A percentile compares a stretch with the other conserved stretches of the same genome.
Evolutionary conservation across 23 red algal species (phyloP).

Genomic region (Gracilaria gracilis): DNA sequence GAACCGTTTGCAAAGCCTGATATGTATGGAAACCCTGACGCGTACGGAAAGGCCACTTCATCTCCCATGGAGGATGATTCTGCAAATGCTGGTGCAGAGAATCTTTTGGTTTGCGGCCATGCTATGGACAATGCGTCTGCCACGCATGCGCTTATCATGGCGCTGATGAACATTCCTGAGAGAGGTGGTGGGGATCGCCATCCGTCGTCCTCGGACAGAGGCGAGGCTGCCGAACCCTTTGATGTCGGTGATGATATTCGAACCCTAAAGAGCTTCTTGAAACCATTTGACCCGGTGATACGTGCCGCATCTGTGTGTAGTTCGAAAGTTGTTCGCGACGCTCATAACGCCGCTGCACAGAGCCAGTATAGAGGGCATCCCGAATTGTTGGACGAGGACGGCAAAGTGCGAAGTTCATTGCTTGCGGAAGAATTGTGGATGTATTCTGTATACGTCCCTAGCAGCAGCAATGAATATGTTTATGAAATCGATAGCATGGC

Average conservation of each 20-base stretch:
- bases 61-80: conserved; percentile 42
- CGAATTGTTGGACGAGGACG: conserved; percentile 52
- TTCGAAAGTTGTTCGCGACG: conserved; percentile 58
- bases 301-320: conserved; percentile 63
- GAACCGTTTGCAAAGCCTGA: not conserved
- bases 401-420: conserved; percentile 26
- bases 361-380: conserved; percentile 53
- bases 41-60: too few relatives aligned
- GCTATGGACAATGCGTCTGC: conserved; percentile 67
- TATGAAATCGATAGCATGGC: conserved; percentile 59
- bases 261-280: conserved; percentile 37
- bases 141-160: conserved; percentile 53
- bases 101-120: conserved; percentile 50
- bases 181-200: not conserved
- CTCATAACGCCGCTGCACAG: conserved; percentile 53
- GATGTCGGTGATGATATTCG: conserved; percentile 49
- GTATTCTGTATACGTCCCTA: conserved; percentile 65
- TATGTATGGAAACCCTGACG: too few relatives aligned
- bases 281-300: conserved; percentile 51
- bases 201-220: not conserved
- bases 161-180: conserved; percentile 50
- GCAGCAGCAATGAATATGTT: not conserved
- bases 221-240: not conserved
- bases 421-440: conserved; percentile 72
- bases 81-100: not conserved